Evolutionary conservation across 2,329 filamentous ascomycete species (phyloP).

Genomic region (Hymenoscyphus linearis): DNA sequence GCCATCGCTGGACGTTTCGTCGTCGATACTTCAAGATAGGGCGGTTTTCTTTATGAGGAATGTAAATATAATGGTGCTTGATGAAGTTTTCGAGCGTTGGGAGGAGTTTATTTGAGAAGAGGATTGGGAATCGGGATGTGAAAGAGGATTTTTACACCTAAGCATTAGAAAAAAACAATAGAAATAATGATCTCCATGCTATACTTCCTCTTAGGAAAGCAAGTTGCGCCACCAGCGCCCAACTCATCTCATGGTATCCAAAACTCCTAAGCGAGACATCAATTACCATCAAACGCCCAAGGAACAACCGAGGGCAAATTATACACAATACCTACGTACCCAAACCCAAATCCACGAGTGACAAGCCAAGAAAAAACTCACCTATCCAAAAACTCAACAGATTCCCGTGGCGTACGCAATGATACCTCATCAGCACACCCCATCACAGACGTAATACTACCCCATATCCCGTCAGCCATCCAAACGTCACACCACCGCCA

Average conservation of each 20-base stretch:
- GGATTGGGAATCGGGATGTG: not conserved
- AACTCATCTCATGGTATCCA: not conserved
- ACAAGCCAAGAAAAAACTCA: no score
- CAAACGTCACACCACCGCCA: not conserved
- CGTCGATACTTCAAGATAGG: conserved; percentile 67
- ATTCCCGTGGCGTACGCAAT: not conserved
- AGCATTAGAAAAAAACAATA: no score
- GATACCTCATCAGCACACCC: not conserved
- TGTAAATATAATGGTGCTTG: not conserved
- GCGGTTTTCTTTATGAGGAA: not conserved
- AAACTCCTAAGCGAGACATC: not conserved
- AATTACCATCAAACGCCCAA: not conserved
- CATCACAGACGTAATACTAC: not conserved
- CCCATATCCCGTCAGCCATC: not conserved
- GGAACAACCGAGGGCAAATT: not conserved
- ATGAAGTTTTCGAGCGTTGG: not conserved
- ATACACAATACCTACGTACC: not conserved
- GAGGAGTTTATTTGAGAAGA: not conserved
- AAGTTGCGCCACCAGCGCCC: no score
- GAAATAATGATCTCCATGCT: no score
- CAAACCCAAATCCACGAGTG: not conserved
- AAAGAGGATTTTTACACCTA: not conserved
- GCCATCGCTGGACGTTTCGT: conserved; percentile 76
- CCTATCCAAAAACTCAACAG: no score
- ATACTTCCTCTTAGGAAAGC: no score